Conservation (phyloP, 306 rosid species). For the Cercis canadensis region DNA sequence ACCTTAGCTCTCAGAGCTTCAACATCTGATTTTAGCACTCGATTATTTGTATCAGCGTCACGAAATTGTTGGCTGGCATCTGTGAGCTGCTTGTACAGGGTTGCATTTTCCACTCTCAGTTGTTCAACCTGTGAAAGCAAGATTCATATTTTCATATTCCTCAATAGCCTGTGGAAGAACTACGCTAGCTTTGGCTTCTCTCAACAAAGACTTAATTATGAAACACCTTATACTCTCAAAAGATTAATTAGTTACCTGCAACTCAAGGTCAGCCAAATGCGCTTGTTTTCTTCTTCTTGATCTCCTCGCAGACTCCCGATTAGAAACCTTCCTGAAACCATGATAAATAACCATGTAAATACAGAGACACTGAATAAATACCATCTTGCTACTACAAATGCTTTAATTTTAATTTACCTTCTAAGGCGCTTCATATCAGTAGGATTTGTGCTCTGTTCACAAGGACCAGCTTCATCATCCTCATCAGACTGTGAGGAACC, state of each 20-base stretch:
- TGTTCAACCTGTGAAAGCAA: slow-evolving; percentile 61
- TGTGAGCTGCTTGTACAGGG: slow-evolving; percentile 59
- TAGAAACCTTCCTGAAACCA: slow-evolving; percentile 72
- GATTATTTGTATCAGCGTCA: slow-evolving; percentile 76
- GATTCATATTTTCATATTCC: neutral
- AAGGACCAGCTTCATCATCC: slow-evolving; percentile 73
- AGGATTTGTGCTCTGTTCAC: slow-evolving; percentile 69
- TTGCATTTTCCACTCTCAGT: slow-evolving; percentile 67
- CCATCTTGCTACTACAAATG: neutral
- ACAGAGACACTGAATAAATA: neutral
- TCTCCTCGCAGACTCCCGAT: slow-evolving; percentile 84
- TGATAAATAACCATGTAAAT: slow-evolving; percentile 7
- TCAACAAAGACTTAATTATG: slow-evolving; percentile 13
- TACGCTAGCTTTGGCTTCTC: neutral
- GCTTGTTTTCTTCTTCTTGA: slow-evolving; percentile 89
- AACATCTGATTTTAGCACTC: slow-evolving; percentile 82
- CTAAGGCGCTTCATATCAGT: slow-evolving; percentile 58
- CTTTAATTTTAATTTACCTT: slow-evolving; percentile 52
- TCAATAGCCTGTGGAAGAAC: no score
- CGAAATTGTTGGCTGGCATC: slow-evolving; percentile 71
- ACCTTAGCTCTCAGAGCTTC: slow-evolving; percentile 98
- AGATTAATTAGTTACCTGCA: slow-evolving; percentile 56
- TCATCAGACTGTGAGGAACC: slow-evolving; percentile 84
- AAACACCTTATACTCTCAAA: neutral
- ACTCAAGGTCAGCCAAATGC: slow-evolving; percentile 69